Base-by-base conservation (phyloP, 1,139 yeast genomes). In the Diutina rugosa region DNA sequence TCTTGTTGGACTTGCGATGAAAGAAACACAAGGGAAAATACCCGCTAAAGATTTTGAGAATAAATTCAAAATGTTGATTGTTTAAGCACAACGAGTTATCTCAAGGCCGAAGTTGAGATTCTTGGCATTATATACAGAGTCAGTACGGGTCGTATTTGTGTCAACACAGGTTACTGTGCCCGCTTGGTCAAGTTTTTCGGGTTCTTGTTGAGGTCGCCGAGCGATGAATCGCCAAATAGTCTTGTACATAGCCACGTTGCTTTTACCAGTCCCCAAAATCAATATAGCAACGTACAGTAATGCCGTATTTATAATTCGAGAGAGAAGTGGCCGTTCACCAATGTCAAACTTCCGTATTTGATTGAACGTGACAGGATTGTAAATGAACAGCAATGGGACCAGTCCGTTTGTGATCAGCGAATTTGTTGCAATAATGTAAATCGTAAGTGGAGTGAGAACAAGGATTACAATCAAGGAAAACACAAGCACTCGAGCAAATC, bases 1-100 rank as follows among this genome's bases (percentile, higher is more conserved):
- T 64, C 72, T 93, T 58, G 78, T 93, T 3, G 99, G 98, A 0
- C 81, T 81, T 65, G 96, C 90, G 16, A 90, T 95, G 96, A 80
- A 82, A 62, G 73, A 77, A 58, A 79, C 89, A 1, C 84, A 83
- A 60, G 97, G 97, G 2, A 82, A 78, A 61, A 76, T 84, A 5
- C 72, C 77, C 51, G 79, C 90, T 6, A 10, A 44, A 0, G 69
- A 70, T 7, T 52, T 44, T 57, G 79, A 77, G 58, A 60, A 64
- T 16, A 72, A 69, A 57, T 75, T 85, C 60, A 74, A 74, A 9
- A 62, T 65, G 47, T 56, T 72, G 49, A 59, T 72, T 30, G 56
- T 58, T 59, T 57, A 56, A 56, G 61, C 8, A 12, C 18, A 16
- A 10, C 41, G 53, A 18, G 41, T 49, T 21, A 49, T 49, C 29